Base-by-base conservation (phyloP, 2,329 filamentous ascomycete species). In the Trichoderma guizhouense region DNA sequence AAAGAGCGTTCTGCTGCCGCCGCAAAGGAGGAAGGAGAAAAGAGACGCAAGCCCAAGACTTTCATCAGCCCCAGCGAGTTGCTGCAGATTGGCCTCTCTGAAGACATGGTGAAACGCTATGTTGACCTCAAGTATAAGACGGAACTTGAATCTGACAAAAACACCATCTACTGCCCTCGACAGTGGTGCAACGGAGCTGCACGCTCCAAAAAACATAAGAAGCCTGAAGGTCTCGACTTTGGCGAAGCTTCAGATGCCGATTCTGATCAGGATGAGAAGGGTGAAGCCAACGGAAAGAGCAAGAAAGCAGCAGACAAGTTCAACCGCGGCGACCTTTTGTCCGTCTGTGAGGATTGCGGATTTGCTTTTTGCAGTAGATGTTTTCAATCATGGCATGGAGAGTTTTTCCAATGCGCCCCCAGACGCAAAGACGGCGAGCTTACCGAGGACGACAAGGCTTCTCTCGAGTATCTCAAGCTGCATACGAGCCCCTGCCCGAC, bases 141-240 rank as follows among this genome's bases (percentile, higher is more conserved):
- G 75, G 92, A 94, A 79, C 88, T 98, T 3, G 96, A 98, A 81
- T 91, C 93, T 0, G 95, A 98, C 81, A 97, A 95, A 78, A 92
- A 91, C 72, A 98, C 95, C 0, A 88, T 98, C 39, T 98, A 97
- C 80, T 99, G 96, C 78, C 96, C 96, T 0, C 89, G 96, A 9
- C 87, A 90, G 71, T 98, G 95, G 93, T 99, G 96, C 79, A 93
- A 96, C 80, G 95, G 94, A 7, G 93, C 95, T 3, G 95, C 95
- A 30, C 89, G 90, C 60, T 93, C 92, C 26, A 92, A 91, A 78
- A 90, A 88, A 76, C 90, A 93, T 81, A 90, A 87, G 72, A 93
- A 93, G 78, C 91, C 91, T 5, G 81, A 86, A n/a, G 91, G 91
- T 5, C 83, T 92, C 1, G 87, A 92, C 73, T 84, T 89, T 26